Percentiles rank a stretch among this genome's conserved stretches.
phyloP scores from a whole-genome alignment of 257 asterid genomes.

The Ophiorrhiza pumila region DNA sequence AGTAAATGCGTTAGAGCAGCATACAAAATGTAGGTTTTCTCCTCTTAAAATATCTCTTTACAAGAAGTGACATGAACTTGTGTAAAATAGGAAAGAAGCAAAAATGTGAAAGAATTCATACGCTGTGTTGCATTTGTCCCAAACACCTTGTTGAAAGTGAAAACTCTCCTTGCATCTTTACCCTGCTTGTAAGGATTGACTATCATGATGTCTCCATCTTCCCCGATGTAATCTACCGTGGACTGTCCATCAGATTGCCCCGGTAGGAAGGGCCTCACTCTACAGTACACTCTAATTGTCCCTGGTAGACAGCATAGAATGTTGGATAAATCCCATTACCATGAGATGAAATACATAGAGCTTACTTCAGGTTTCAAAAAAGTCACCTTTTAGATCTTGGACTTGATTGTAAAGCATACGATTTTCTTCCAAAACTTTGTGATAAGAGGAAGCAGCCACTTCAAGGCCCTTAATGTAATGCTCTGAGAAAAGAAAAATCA shows the following conservation, averaged over 20 bases:
- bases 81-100: slow-evolving; percentile 10
- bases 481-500: slow-evolving; percentile 33
- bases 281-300: slow-evolving; percentile 78
- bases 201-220: slow-evolving; percentile 83
- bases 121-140: slow-evolving; percentile 69
- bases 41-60: neutral
- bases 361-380: slow-evolving; percentile 10
- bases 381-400: slow-evolving; percentile 82
- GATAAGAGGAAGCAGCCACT: slow-evolving; percentile 68
- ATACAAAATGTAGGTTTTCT: neutral
- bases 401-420: slow-evolving; percentile 86
- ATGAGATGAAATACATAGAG: neutral
- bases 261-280: slow-evolving; percentile 76
- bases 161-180: slow-evolving; percentile 74
- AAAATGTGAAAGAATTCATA: slow-evolving; percentile 30
- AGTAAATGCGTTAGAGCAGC: neutral
- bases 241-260: slow-evolving; percentile 58
- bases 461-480: slow-evolving; percentile 69
- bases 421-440: slow-evolving; percentile 80
- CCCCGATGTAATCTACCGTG: slow-evolving; percentile 85
- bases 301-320: slow-evolving; percentile 39
- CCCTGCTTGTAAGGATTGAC: slow-evolving; percentile 79
- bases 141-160: slow-evolving; percentile 78
- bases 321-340: neutral
- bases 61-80: neutral